Percentiles rank a stretch among this genome's conserved stretches.
These are phyloP conservation scores for Cyclotella sp. DNA, from an alignment of 108 stramenopile genomes.

Conservation along the genomic window DNA sequence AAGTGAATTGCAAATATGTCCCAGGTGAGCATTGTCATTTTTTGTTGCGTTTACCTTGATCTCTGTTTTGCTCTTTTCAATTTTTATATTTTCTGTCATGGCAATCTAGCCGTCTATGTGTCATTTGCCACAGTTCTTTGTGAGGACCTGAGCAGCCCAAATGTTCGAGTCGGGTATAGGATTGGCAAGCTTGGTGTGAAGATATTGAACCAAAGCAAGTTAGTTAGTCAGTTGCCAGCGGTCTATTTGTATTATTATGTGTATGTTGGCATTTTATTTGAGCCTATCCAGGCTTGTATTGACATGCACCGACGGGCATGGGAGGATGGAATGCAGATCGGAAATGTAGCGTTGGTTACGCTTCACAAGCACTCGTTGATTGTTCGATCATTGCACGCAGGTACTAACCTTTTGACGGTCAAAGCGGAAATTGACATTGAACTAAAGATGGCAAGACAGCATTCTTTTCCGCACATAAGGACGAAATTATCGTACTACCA, in stretches of 20 bases:
- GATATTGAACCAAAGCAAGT: conserved; percentile 16
- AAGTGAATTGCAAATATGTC: conserved; percentile 36
- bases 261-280: conserved; percentile 9
- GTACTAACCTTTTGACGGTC: conserved; percentile 24
- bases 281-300: conserved; percentile 30
- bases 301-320: conserved; percentile 28
- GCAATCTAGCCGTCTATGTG: conserved; percentile 6
- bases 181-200: conserved; percentile 22
- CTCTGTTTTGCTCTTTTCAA: neutral
- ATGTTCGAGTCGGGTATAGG: conserved; percentile 8
- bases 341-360: conserved; percentile 17
- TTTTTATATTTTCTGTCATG: neutral
- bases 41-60: neutral
- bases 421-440: conserved; percentile 22
- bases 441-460: conserved; percentile 5
- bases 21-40: neutral
- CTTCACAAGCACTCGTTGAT: conserved; percentile 8
- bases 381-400: conserved; percentile 15
- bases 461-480: neutral
- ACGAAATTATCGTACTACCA: neutral
- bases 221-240: neutral
- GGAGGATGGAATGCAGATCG: conserved; percentile 29
- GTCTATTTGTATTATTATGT: conserved; percentile 16
- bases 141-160: neutral
- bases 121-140: conserved; percentile 20